phyloP scores from a whole-genome alignment of 805 yeast species.

The Yarrowia porcina region DNA sequence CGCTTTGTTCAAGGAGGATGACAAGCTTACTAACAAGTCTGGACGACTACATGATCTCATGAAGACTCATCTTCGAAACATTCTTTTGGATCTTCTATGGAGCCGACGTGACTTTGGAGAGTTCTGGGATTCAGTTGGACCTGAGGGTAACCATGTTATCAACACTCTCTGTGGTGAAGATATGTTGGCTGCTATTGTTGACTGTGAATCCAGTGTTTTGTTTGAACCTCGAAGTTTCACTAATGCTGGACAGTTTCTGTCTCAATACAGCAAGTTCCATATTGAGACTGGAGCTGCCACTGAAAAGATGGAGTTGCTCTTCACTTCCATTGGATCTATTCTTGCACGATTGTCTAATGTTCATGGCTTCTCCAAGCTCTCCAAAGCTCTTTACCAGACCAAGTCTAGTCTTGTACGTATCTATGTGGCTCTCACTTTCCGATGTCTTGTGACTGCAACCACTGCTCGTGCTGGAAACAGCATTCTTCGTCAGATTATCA shows the following conservation, averaged over 20 bases:
- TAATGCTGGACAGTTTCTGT: slow-evolving; percentile 7
- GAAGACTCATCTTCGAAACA: slow-evolving; percentile 3
- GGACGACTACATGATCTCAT: neutral
- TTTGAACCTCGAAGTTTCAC: slow-evolving; percentile 18
- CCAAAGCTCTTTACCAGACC: slow-evolving; percentile 22
- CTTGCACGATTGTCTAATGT: neutral
- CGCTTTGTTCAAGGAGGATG: neutral
- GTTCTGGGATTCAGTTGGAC: slow-evolving; percentile 25
- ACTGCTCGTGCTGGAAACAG: slow-evolving; percentile 7
- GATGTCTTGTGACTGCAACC: neutral
- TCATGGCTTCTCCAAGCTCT: slow-evolving; percentile 11
- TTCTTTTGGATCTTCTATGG: neutral
- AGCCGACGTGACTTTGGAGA: slow-evolving; percentile 13
- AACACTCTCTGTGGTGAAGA: slow-evolving; percentile 17
- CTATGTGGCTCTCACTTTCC: slow-evolving; percentile 1
- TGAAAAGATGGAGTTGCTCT: slow-evolving; percentile 6
- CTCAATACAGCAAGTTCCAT: slow-evolving; percentile 12
- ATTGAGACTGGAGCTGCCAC: neutral
- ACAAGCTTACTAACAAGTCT: neutral
- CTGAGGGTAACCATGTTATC: slow-evolving; percentile 13
- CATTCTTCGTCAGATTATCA: slow-evolving; percentile 16
- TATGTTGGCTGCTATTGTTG: neutral
- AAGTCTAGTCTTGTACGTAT: neutral
- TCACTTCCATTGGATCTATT: slow-evolving; percentile 9
- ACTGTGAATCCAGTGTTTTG: slow-evolving; percentile 1